Evolutionary conservation across 2,329 filamentous ascomycete genomes (phyloP), one percentile per base, ranked within the genome.

Genomic region (Xylariomycetidae sp.): DNA sequence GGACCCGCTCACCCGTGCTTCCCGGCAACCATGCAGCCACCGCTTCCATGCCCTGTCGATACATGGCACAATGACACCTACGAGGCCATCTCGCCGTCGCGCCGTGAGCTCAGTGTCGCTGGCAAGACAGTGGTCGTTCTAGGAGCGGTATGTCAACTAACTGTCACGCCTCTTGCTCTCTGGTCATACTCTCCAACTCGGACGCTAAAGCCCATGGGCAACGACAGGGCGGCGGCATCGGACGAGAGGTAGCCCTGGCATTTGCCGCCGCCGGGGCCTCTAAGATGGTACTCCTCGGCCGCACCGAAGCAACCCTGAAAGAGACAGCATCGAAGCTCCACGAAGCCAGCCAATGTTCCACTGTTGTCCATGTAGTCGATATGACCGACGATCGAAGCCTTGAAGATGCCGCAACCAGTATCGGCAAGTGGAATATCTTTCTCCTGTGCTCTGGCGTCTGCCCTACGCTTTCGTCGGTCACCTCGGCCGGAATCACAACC

Each of bases 181-280:
- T n/a, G n/a, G n/a, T n/a, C n/a, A n/a, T n/a, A n/a, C n/a, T n/a
- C n/a, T n/a, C n/a, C n/a, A n/a, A n/a, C n/a, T n/a, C n/a, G n/a
- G n/a, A n/a, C n/a, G n/a, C n/a, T n/a, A n/a, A n/a, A n/a, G n/a
- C n/a, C n/a, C n/a, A n/a, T n/a, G n/a, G n/a, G n/a, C n/a, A n/a
- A n/a, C n/a, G 14, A 14, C 22, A 40, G 36, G 40, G 40, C 15
- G 32, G 23, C 23, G 43, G 43, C 7, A 40, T 46, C 9, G 38
- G 41, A 4, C 14, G 30, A 33, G 33, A 36, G 17, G 36, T 34
- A 1, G 35, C 41, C 2, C 12, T 40, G 4, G 31, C 36, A 8
- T 46, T 46, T 30, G 38, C 41, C 5, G 17, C 32, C 6, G 43
- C 38, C 12, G 36, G 38, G 3, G 41, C 40, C 14, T 16, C 28